Conservation (phyloP, 2,329 filamentous ascomycete species). For the Cercospora sojina region DNA sequence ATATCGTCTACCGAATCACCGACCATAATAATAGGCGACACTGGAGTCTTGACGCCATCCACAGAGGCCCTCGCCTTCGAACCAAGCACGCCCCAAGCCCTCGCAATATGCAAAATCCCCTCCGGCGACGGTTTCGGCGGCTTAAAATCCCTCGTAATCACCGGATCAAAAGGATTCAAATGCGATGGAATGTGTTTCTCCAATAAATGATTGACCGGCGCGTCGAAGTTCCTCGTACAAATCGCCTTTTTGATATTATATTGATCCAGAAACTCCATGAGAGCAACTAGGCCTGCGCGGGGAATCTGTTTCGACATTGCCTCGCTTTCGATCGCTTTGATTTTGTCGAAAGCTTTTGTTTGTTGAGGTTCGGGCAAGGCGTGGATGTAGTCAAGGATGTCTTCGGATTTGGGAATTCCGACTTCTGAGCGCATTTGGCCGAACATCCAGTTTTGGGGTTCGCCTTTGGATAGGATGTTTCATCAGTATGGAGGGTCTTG, state of each 20-base stretch:
- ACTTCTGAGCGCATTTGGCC: constrained; percentile 75
- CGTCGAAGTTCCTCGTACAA: constrained; percentile 91
- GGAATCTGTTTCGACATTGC: constrained; percentile 79
- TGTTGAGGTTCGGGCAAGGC: constrained; percentile 62
- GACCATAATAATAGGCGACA: constrained; percentile 50
- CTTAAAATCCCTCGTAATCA: constrained; percentile 79
- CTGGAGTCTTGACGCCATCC: constrained; percentile 15
- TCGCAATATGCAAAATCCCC: constrained; percentile 82
- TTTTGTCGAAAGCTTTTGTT: constrained; percentile 63
- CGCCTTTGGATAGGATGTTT: constrained; percentile 50
- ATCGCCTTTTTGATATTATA: constrained; percentile 72
- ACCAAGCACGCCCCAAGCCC: constrained; percentile 63
- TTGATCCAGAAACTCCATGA: constrained; percentile 80
- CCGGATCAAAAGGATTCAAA: constrained; percentile 63
- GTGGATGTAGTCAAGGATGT: constrained; percentile 90
- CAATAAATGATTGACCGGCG: constrained; percentile 72
- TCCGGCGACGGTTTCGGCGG: constrained; percentile 87
- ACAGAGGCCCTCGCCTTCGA: constrained; percentile 30
- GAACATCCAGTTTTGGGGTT: constrained; percentile 97
- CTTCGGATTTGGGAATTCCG: constrained; percentile 66
- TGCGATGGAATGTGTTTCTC: constrained; percentile 68
- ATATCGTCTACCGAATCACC: constrained; percentile 83
- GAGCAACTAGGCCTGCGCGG: constrained; percentile 71
- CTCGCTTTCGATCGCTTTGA: constrained; percentile 74
- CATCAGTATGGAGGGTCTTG: neutral